phyloP scores from a whole-genome alignment of 352 stramenopile genomes.

The Pythium sukuiense region DNA sequence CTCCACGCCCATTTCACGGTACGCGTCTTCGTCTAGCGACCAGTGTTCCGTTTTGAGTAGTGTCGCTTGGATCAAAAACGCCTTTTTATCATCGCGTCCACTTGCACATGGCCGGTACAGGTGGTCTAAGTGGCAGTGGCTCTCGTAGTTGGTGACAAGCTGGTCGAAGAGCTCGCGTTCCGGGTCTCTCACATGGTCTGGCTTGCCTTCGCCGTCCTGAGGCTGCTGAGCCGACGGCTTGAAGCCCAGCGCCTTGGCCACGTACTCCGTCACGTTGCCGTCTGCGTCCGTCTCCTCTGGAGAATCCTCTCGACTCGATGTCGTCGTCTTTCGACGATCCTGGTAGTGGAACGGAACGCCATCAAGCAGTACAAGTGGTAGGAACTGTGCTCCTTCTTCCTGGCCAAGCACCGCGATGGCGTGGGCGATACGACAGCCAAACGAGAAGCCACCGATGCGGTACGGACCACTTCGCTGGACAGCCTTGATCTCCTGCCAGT shows the following conservation, averaged over 20 bases:
- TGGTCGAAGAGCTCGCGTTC: slow-evolving; percentile 31
- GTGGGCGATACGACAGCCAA: slow-evolving; percentile 57
- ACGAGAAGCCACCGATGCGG: slow-evolving; percentile 58
- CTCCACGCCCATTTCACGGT: slow-evolving; percentile 6
- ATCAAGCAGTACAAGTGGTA: slow-evolving; percentile 45
- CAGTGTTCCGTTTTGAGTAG: slow-evolving; percentile 47
- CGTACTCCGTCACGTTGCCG: slow-evolving; percentile 18
- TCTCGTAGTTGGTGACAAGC: slow-evolving; percentile 37
- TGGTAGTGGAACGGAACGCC: slow-evolving; percentile 32
- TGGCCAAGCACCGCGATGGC: slow-evolving; percentile 35
- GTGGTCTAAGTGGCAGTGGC: slow-evolving; percentile 40
- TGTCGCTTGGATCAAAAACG: slow-evolving; percentile 20
- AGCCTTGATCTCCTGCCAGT: slow-evolving; percentile 37
- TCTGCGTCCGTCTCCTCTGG: slow-evolving; percentile 16
- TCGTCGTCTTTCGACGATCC: neutral
- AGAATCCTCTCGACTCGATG: neutral
- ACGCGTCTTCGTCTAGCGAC: slow-evolving; percentile 28
- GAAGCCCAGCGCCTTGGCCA: slow-evolving; percentile 19
- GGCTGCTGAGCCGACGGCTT: slow-evolving; percentile 12
- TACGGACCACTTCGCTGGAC: slow-evolving; percentile 41
- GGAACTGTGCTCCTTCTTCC: slow-evolving; percentile 29
- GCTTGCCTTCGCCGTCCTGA: slow-evolving; percentile 19
- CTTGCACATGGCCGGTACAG: slow-evolving; percentile 35
- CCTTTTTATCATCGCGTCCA: slow-evolving; percentile 2
- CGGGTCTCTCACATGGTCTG: slow-evolving; percentile 14